Conservation (phyloP, 139 green algal species). For the Tetraselmis striata region DNA sequence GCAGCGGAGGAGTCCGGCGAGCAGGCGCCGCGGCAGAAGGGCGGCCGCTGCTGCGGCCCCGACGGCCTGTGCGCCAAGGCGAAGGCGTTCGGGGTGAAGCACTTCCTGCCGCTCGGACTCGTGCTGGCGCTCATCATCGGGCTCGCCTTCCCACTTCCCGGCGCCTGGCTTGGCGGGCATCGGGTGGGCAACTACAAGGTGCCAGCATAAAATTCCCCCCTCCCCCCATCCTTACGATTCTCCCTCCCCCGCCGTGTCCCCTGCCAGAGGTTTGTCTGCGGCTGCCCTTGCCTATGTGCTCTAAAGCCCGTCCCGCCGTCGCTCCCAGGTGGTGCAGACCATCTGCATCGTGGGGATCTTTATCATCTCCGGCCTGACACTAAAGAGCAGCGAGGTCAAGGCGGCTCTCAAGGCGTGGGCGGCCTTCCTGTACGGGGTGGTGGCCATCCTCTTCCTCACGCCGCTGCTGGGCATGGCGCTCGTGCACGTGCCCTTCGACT, state of each 20-base stretch:
- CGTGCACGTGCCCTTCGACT: slow-evolving; percentile 34
- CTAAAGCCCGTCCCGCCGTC: too few relatives aligned
- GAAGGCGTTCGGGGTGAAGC: not conserved
- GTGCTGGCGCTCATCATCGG: not conserved
- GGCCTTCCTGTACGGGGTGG: slow-evolving; percentile 41
- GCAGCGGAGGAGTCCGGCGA: not conserved
- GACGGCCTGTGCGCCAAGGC: not conserved
- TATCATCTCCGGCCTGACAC: slow-evolving; percentile 64
- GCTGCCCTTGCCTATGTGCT: too few relatives aligned
- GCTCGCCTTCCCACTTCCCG: not conserved
- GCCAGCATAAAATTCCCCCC: not conserved
- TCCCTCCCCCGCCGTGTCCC: not conserved
- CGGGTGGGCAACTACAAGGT: not conserved
- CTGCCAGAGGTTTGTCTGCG: too few relatives aligned
- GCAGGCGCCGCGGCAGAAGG: too few relatives aligned
- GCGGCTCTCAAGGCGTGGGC: slow-evolving; percentile 36
- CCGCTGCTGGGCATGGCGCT: slow-evolving; percentile 58
- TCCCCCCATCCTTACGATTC: not conserved
- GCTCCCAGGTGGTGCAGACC: slow-evolving; percentile 45
- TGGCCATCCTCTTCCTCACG: slow-evolving; percentile 47
- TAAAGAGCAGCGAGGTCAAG: slow-evolving; percentile 60
- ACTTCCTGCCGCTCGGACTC: not conserved
- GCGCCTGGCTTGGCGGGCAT: not conserved
- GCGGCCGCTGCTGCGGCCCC: not conserved
- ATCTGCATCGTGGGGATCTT: slow-evolving; percentile 53